phyloP scores from a whole-genome alignment of 1,284 basidiomycete species.

The Austropuccinia psidii region DNA sequence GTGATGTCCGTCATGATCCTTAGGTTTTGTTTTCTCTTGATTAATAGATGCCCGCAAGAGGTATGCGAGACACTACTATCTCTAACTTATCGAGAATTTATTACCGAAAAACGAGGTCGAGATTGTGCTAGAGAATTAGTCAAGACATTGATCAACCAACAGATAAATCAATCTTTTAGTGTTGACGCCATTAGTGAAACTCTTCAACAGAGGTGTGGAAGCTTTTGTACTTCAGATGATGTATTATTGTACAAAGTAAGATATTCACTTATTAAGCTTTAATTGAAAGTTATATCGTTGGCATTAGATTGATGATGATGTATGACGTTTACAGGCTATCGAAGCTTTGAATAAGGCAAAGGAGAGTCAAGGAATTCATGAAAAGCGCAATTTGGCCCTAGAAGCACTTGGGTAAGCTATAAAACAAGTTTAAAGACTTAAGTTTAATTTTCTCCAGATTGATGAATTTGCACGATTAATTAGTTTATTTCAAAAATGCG shows the following conservation, averaged over 20 bases:
- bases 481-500: constrained; percentile 79
- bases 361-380: constrained; percentile 64
- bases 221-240: constrained; percentile 96
- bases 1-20: background rate
- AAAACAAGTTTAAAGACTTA: constrained; percentile 20
- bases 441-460: constrained; percentile 13
- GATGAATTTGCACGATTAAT: constrained; percentile 37
- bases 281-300: background rate
- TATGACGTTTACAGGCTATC: constrained; percentile 59
- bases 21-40: constrained; percentile 48
- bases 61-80: constrained; percentile 53
- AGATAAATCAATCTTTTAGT: constrained; percentile 90
- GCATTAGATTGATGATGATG: background rate
- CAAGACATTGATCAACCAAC: constrained; percentile 91
- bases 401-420: constrained; percentile 66
- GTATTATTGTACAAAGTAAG: constrained; percentile 89
- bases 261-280: background rate
- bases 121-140: constrained; percentile 78
- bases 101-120: constrained; percentile 72
- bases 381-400: constrained; percentile 65
- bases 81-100: constrained; percentile 74
- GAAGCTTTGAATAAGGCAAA: constrained; percentile 86
- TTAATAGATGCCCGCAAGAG: constrained; percentile 52
- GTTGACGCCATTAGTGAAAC: constrained; percentile 94
- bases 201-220: constrained; percentile 85